phyloP scores from a whole-genome alignment of 73 alveolate genomes.

The Paramecium octaurelia region DNA sequence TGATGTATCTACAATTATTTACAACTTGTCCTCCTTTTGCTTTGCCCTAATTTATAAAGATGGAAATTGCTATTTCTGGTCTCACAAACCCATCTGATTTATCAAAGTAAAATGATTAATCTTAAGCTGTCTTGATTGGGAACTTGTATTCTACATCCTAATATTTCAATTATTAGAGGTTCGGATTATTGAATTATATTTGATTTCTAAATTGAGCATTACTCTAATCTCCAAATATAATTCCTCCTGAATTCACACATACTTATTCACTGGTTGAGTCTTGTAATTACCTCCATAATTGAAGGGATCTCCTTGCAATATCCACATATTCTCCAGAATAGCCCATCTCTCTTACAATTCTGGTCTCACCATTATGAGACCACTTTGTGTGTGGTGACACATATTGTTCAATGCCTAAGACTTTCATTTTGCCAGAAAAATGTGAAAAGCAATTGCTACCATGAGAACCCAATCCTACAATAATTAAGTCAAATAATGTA shows the following conservation, averaged over 20 bases:
- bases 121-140: neutral
- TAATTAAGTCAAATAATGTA: neutral
- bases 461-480: conserved; percentile 33
- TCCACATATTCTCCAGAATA: conserved; percentile 4
- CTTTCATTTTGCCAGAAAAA: conserved; percentile 7
- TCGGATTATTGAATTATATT: neutral
- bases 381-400: neutral
- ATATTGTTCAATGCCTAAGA: conserved; percentile 3
- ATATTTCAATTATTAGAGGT: neutral
- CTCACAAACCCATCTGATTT: conserved; percentile 4
- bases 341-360: conserved; percentile 30
- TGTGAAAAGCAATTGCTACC: conserved; percentile 4
- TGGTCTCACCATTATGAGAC: conserved; percentile 24
- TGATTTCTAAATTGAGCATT: neutral
- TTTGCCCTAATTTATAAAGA: neutral
- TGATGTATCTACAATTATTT: neutral
- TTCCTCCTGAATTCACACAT: conserved; percentile 23
- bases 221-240: neutral
- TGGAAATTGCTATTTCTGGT: neutral
- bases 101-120: neutral
- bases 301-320: neutral
- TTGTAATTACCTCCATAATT: conserved; percentile 24
- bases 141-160: neutral
- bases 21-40: neutral
- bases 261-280: neutral